Conservation (phyloP, 1,284 basidiomycete species). For the Tilletia caries region DNA sequence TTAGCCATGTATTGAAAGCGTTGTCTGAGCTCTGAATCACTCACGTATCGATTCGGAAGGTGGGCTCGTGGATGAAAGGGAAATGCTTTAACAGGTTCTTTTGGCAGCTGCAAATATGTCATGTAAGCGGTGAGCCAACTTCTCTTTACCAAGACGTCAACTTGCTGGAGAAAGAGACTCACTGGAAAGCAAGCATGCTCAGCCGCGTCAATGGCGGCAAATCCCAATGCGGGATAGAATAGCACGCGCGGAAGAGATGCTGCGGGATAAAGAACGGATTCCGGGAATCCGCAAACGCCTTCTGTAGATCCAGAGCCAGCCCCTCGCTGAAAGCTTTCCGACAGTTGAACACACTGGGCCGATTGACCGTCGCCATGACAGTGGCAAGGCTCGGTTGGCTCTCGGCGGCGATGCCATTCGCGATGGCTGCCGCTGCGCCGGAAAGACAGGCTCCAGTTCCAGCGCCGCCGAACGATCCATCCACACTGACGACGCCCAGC, state of each 20-base stretch:
- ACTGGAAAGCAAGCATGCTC: slow-evolving; percentile 41
- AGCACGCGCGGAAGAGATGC: slow-evolving; percentile 39
- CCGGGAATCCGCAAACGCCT: slow-evolving; percentile 32
- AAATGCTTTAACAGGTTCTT: slow-evolving; percentile 47
- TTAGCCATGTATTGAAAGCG: neutral
- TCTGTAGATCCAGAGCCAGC: slow-evolving; percentile 24
- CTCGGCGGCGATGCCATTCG: slow-evolving; percentile 18
- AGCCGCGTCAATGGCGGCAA: slow-evolving; percentile 38
- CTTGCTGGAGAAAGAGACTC: neutral
- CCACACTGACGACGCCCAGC: too few species aligned
- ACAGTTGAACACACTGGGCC: neutral
- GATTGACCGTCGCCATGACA: neutral
- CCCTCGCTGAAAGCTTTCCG: neutral
- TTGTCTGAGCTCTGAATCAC: neutral
- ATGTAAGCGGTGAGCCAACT: too few species aligned
- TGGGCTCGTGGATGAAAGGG: slow-evolving; percentile 43
- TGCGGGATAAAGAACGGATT: slow-evolving; percentile 44
- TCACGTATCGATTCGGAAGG: slow-evolving; percentile 44
- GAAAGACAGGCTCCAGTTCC: slow-evolving; percentile 21
- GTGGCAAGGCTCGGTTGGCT: neutral
- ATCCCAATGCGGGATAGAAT: slow-evolving; percentile 40
- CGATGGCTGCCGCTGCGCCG: slow-evolving; percentile 21
- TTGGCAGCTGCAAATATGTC: slow-evolving; percentile 28
- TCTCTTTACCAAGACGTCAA: too few species aligned
- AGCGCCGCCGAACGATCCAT: slow-evolving; percentile 20